Evolutionary conservation across 2,329 filamentous ascomycete species (phyloP), one percentile per base, ranked within the genome.

Genomic region (Tolypocladium cylindrosporum): DNA sequence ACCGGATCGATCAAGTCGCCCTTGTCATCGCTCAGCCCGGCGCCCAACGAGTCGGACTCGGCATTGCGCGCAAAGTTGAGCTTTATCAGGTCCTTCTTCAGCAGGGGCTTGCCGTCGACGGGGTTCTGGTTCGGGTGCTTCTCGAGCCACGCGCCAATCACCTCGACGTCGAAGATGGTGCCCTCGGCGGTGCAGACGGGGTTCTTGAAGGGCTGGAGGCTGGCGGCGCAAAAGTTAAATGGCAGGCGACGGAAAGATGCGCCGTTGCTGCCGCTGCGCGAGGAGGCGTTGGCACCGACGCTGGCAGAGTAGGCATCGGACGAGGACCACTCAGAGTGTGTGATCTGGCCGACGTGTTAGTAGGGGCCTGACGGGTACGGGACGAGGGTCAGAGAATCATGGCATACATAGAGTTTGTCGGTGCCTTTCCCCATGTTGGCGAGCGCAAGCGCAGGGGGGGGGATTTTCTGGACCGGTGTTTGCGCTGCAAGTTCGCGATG

Each of bases 191-290:
- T 97, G 78, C 94, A 99, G 41, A 99, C 94, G 6, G 94, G 92
- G 68, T 96, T 90, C 68, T 87, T 85, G 77, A 97, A 99, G 9
- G 95, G 95, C 70, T 97, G 94, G 40, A 99, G 86, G 60, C 90
- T 96, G 43, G 96, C 87, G 61, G 94, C 91, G 82, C 94, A 99
- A 76, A 94, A 97, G 79, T 97, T 97, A 83, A 95, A 99, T 37
- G 95, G 94, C 1, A 99, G 83, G 52, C 91, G 88, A 68, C 88
- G 90, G 78, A 97, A 97, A 42, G 83, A 82, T 54, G 84, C 81
- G 56, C 60, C 65, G 36, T 60, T 56, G 53, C 64, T 64, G 62
- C 84, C 82, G 27, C 74, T 74, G 54, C 80, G 71, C 72, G 80
- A 73, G 69, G 81, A 71, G 58, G 88, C 83, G 65, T 85, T 85